Base-by-base conservation (phyloP, 2,329 filamentous ascomycete species). In the Diaporthe citriasiana region DNA sequence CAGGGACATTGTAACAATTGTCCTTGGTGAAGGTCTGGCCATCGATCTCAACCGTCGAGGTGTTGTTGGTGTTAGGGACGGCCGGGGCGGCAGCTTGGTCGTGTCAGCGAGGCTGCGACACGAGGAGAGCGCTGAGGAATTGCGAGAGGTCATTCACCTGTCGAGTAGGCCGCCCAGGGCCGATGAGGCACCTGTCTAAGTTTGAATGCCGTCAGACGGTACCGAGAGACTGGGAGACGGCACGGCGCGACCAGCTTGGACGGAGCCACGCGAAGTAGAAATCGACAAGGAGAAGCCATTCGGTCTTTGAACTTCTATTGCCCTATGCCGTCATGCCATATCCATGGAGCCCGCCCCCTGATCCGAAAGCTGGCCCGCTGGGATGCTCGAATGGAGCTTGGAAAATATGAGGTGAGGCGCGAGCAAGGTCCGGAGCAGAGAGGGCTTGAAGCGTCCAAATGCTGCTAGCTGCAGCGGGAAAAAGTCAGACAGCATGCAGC, bases 1-100 rank as follows among this genome's bases (percentile, higher is more conserved):
- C 79, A 4, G 96, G 92, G 19, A 94, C 89, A 83, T 99, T 99
- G 83, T 93, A 97, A 93, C 95, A 98, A 70, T 88, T 83, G 81
- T 98, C 95, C 25, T 89, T 92, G 25, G 84, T 80, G 82, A 95
- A 95, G 13, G 83, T 84, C 76, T 87, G 88, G 76, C 89, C 92
- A 78, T 92, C 89, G 76, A 97, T 88, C 15, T 84, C 87, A 76
- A 93, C 83, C 30, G 81, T 79, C 42, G 81, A 78, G 25, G 81
- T n/a, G n/a, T 13, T 42, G 38, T 33, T 59, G 66, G 68, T 35
- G 22, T 55, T 69, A 22, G 74, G 33, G 38, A 35, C 66, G 30
- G 63, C 57, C 22, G 66, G 57, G 6, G 38, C 42, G 25, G 70
- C 70, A 79, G 74, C 77, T 80, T 71, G 76, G 78, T 55, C 38